Base-by-base conservation (phyloP, 257 asterid species). In the Plectranthus barbatus region DNA sequence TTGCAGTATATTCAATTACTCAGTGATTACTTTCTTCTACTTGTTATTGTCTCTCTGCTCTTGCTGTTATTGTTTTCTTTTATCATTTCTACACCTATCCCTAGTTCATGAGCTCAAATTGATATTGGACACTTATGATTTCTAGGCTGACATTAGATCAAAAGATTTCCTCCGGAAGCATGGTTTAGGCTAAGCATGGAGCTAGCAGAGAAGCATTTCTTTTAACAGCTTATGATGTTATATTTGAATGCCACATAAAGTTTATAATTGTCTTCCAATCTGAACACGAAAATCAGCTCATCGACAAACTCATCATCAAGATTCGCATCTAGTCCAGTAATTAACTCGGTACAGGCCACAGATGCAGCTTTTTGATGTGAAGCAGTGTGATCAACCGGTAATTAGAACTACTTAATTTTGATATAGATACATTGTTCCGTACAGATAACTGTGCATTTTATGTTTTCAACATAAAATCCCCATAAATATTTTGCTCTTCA, bases 111-210 rank as follows among this genome's bases (percentile, higher is more conserved):
- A 33, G 62, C 39, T 37, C 7, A 24, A 13, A 34, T 60, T 56
- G 52, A 70, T 57, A 68, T 50, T 56, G 40, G 18, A 20, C 41
- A 54, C 8, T 51, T 42, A 13, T 19, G 26, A 5, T 7, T 47
- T 45, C 52, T 19, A 83, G 88, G 88, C 88, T 34, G 88, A 80
- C 72, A 83, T 77, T 18, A 79, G 84, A 73, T 83, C 88, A 23
- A 80, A 62, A 54, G 78, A 41, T 23, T 70, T 40, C 72, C 82
- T 83, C 44, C 74, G 73, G 64, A 77, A 66, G 64, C 73, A 71
- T 61, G 81, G 83, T 47, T 71, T 76, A 34, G 61, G 58, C 75
- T 81, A n/a, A 66, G 54, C 26, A 4, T 9, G 11, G 24, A 34
- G 36, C 44, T 15, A 31, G 5, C 2, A 9, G 24, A 14, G 62